Base-by-base conservation (phyloP, 257 asterid species). In the Orobanche coerulescens region DNA sequence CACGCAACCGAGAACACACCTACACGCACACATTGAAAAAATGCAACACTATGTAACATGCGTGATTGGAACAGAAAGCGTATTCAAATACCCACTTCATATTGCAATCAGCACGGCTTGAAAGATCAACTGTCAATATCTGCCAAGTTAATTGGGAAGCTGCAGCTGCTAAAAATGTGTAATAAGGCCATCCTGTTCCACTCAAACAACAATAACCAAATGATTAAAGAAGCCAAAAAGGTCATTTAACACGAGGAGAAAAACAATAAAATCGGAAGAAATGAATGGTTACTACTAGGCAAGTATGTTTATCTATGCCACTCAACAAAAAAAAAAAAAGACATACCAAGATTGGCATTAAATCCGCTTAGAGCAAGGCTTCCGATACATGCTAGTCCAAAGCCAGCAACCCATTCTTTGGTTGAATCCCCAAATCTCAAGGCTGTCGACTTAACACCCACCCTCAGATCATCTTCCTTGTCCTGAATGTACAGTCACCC, bases 401-500 rank as follows among this genome's bases (percentile, higher is more conserved):
- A 85, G 16, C 87, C 86, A 72, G 81, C 43, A 39, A 84, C 66
- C 96, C 98, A 88, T 59, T 77, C 59, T 76, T 85, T 91, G 5
- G 95, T 88, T 16, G 88, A 82, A 69, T 85, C 85, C 25, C 94
- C 96, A 73, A 91, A 86, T 72, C 88, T 70, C 72, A 91, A 73
- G 44, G 98, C 98, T 3, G 98, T 86, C 34, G 98, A 91, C 78
- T 88, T 91, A 55, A 91, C 92, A 31, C 98, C 96, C 44, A 82
- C 95, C 73, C 54, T 88, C 68, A 66, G 30, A 70, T 91, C 96
- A 18, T 91, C 96, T 62, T 78, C 88, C 75, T 88, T 91, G 71
- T 91, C 98, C 98, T 91, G 78, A 71, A 68, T 49, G 60, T 31
- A 53, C 63, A 68, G 20, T 42, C 39, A 42, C 51, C 55, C 13